Evolutionary conservation across 768 basidiomycete species (phyloP).

Genomic region (Trametes sanguinea): DNA sequence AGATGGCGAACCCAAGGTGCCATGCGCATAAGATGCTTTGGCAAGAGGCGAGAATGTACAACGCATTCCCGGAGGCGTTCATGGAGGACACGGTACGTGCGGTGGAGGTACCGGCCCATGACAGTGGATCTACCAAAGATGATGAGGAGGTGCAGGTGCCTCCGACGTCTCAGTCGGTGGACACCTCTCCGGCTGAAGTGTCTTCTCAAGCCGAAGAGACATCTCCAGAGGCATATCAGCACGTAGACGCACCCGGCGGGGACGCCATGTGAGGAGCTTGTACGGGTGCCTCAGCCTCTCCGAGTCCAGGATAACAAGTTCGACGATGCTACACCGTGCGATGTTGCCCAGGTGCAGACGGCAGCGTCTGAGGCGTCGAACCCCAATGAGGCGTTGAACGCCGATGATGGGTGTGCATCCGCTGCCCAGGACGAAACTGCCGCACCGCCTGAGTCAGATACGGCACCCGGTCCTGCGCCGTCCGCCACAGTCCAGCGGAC

Average conservation of each 20-base stretch:
- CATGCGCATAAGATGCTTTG: conserved; percentile 17
- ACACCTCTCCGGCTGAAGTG: no score
- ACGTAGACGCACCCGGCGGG: no score
- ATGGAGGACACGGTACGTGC: conserved; percentile 43
- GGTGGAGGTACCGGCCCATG: not conserved
- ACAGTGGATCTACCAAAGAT: not conserved
- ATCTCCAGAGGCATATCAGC: no score
- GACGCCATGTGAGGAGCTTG: no score
- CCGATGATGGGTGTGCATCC: not conserved
- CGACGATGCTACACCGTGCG: no score
- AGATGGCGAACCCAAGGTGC: conserved; percentile 4
- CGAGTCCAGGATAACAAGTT: no score
- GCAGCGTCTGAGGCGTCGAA: no score
- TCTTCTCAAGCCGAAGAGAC: no score
- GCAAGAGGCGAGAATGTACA: conserved; percentile 45
- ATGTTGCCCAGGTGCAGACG: no score
- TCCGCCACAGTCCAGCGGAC: not conserved
- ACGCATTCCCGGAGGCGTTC: conserved; percentile 44
- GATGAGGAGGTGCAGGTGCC: not conserved
- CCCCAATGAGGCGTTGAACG: not conserved
- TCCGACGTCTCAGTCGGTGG: not conserved
- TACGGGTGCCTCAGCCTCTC: no score
- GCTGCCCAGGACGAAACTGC: not conserved
- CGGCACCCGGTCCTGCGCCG: not conserved
- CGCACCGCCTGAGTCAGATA: not conserved